Base-by-base conservation (phyloP, 805 yeast species). In the Monosporozyma yasuniensis region DNA sequence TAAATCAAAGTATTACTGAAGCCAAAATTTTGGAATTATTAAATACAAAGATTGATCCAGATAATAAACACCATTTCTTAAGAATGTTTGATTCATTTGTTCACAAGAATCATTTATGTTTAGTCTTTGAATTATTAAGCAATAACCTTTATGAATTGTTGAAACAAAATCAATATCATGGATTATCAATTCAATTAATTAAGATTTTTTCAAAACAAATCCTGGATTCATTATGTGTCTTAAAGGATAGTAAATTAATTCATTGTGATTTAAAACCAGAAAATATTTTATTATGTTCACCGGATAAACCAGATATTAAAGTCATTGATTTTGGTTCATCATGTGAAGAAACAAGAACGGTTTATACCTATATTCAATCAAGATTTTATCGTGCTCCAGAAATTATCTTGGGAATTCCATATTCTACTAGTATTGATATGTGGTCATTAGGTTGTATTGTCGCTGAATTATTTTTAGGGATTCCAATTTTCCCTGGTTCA, bases 211-310 rank as follows among this genome's bases (percentile, higher is more conserved):
- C 96, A 0, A 78, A 74, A 46, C 99, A 93, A 66, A 69, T 93
- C 47, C 71, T 93, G 50, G 95, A 87, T 57, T 80, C 96, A 0
- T 70, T 93, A 58, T 75, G 84, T 39, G 84, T 86, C 23, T 75
- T 93, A 56, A 93, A 93, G 61, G 84, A 81, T 39, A 80, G 87
- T 44, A 84, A 86, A 55, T 75, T 93, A 59, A 89, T 93, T 42
- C 99, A 93, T 64, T 93, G 99, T 70, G 99, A 93, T 68, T 72
- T 93, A 63, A 93, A 93, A 65, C 99, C 99, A 0, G 99, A 93
- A 61, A 93, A 93, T 65, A 89, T 93, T 46, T 69, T 93, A 49
- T 71, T 93, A 30, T 79, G 85, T 47, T 79, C 83, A 46, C 82
- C 89, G 4, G 68, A 65, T 52, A 79, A 81, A 54, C 93, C 96